Percentiles rank a stretch among this genome's conserved stretches.
phyloP scores from a whole-genome alignment of 768 basidiomycete genomes.

The Tricholoma terreum region DNA sequence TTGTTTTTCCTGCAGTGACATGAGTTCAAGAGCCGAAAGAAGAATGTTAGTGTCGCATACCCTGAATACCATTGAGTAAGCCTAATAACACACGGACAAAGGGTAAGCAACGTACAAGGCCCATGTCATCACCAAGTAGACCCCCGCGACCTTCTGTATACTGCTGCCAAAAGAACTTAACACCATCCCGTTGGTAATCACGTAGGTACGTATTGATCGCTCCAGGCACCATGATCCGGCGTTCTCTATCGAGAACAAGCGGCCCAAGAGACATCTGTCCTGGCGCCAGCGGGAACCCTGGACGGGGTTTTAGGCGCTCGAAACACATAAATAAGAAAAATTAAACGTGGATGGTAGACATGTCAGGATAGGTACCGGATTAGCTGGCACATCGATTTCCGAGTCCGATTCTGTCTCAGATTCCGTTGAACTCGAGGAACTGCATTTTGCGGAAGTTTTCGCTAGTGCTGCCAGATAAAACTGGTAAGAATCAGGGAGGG shows the following conservation, averaged over 20 bases:
- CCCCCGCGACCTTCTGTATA: slow-evolving; percentile 72
- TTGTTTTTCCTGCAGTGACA: slow-evolving; percentile 72
- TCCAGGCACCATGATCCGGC: slow-evolving; percentile 53
- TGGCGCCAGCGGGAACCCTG: slow-evolving; percentile 48
- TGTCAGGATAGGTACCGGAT: slow-evolving; percentile 19
- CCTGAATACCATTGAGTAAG: background rate
- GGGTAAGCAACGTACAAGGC: slow-evolving; percentile 45
- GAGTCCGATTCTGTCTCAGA: slow-evolving; percentile 48
- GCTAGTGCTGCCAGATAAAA: background rate
- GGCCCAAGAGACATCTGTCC: slow-evolving; percentile 43
- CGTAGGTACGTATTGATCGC: slow-evolving; percentile 85
- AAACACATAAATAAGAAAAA: background rate
- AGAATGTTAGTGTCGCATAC: slow-evolving; percentile 12
- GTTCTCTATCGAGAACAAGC: slow-evolving; percentile 46
- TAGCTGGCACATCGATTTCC: slow-evolving; percentile 27
- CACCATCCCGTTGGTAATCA: slow-evolving; percentile 87
- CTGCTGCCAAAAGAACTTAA: slow-evolving; percentile 73
- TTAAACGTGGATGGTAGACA: background rate
- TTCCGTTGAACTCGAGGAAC: slow-evolving; percentile 3
- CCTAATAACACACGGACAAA: background rate
- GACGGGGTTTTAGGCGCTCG: slow-evolving; percentile 40
- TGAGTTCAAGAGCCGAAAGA: background rate
- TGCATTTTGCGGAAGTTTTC: background rate
- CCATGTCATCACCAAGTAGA: slow-evolving; percentile 96
- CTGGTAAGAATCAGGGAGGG: background rate